Base-by-base conservation (phyloP, 2,329 filamentous ascomycete species). In the Aspergillus fructus region DNA sequence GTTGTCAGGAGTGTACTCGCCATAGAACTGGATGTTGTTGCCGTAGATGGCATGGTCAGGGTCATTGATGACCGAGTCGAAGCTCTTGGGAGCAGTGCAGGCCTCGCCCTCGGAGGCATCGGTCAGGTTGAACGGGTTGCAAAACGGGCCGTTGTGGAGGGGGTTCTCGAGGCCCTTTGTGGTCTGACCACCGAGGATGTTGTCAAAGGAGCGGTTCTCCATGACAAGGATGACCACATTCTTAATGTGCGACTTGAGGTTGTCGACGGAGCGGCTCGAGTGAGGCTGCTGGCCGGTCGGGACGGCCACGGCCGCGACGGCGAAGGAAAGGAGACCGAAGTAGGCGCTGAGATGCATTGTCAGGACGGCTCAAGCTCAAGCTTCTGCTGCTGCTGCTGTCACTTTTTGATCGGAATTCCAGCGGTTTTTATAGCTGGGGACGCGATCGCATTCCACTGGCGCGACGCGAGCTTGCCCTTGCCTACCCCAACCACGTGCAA, bases 121-220 rank as follows among this genome's bases (percentile, higher is more conserved):
- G 53, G 62, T 69, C 40, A 77, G 53, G 61, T 78, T 75, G 51
- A 68, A 67, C 3, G 74, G 74, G 59, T 78, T 78, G 69, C 76
- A 78, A 66, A 65, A 78, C 5, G 74, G 74, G 0, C 76, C 76
- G 43, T 70, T 76, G 59, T 77, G 73, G 62, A 75, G 69, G 7
- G 75, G 73, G 62, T 79, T 79, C 42, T 78, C 74, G 2, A 78
- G 61, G 24, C 75, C 75, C 13, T 64, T 56, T 15, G 69, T 60
- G 13, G 62, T 75, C 66, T 77, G 73, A 8, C 76, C 77, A 55
- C 77, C 77, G 5, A 78, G 65, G 7, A 79, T 59, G 64, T 78
- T 79, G 63, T 79, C 77, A 23, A 78, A 64, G 0, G 77, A 78
- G 52, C 76, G 76, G 63, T 79, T 79, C 62, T 78, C 77, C 71